phyloP scores from a whole-genome alignment of 2,329 filamentous ascomycete genomes.

The Biscogniauxia sp. region DNA sequence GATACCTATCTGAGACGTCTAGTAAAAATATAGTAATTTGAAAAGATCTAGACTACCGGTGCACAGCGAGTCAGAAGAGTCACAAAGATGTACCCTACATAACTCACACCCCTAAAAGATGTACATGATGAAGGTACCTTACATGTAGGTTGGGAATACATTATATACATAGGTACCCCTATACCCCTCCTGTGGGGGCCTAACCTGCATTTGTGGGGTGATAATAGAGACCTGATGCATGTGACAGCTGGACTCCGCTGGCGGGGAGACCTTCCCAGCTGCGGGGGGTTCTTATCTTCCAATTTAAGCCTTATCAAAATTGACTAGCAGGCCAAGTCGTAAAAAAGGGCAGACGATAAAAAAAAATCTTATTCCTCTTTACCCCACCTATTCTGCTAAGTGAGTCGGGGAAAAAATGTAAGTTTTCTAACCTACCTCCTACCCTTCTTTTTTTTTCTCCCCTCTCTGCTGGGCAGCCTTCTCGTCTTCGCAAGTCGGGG shows the following conservation, averaged over 20 bases:
- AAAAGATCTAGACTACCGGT: too few species aligned
- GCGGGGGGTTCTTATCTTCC: background rate
- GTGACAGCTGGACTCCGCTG: background rate
- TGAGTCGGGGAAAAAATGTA: background rate
- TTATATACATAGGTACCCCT: background rate
- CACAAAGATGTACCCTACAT: too few species aligned
- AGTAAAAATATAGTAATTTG: too few species aligned
- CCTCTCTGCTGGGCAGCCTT: background rate
- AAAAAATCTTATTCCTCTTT: background rate
- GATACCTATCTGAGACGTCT: too few species aligned
- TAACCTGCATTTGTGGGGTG: background rate
- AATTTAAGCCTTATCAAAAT: background rate
- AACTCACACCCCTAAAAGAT: too few species aligned
- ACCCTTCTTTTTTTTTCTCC: background rate
- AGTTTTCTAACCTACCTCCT: background rate
- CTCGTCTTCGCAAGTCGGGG: background rate
- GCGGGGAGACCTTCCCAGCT: background rate
- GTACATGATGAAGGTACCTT: too few species aligned
- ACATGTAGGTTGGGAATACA: too few species aligned
- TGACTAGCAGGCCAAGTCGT: background rate
- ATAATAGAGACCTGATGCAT: background rate
- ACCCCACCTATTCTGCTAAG: background rate
- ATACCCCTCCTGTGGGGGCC: background rate
- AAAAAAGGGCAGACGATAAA: background rate
- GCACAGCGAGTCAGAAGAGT: too few species aligned